Evolutionary conservation across 345 rosid species (phyloP), one percentile per base, ranked within the genome.

Genomic region (Murraya paniculata): DNA sequence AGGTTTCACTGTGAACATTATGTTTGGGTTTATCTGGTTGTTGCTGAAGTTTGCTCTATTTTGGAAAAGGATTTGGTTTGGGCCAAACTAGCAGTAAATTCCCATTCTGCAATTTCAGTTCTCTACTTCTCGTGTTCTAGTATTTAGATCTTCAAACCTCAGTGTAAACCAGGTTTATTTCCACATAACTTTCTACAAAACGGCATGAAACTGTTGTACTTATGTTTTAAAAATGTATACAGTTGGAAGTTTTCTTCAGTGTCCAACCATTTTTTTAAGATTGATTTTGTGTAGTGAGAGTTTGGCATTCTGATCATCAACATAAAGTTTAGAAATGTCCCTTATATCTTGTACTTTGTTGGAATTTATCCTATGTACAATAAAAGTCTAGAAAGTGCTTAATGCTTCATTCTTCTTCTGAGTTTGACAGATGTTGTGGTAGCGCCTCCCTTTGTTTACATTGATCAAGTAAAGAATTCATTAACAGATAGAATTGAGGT

Each of bases 391-490:
- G 6, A 24, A n/a, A 53, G n/a, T 57, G 62, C 39, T 59, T 31
- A 24, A 6, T 33, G 28, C 69, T 65, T 53, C 11, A 16, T 70
- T 50, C 60, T 72, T 28, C 57, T 60, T 79, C 35, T 80, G 78
- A 48, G 65, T 73, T 79, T 74, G 57, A 79, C 93, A 92, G 99
- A 96, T 85, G 91, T 96, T 76, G 97, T 94, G 75, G 99, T 94
- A 77, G 88, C 99, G n/a, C 99, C 99, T 78, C 97, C 98, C 39
- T 96, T 90, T 84, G 87, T 94, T 71, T 96, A 94, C 90, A 88
- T 96, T 48, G 94, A 96, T 84, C 90, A 85, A 78, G 97, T 96
- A 83, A 92, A 88, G 79, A 79, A 82, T 62, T 89, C 92, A 3
- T 81, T 96, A 79, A 88, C 89, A 0, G 91, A 89, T 80, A 88